Evolutionary conservation across 306 rosid genomes (phyloP), one percentile per base, ranked within the genome.

Genomic region (Castanea crenata): DNA sequence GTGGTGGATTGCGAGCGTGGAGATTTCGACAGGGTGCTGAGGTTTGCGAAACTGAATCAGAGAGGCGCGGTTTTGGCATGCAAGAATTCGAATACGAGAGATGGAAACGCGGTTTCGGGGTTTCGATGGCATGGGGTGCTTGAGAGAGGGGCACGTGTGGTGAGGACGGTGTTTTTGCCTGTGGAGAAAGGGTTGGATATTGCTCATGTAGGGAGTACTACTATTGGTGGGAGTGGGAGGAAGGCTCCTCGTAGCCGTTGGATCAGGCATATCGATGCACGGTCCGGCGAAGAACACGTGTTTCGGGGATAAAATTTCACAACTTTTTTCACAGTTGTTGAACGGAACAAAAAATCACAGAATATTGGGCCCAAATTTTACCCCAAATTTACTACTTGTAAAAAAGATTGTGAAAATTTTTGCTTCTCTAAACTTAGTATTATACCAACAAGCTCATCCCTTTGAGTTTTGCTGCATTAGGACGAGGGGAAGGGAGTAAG

Each of bases 141-240:
- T 10, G 85, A 83, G 59, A 87, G 76, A 5, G 98, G 96, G 61
- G 87, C 93, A 67, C 91, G 96, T 35, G 88, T 94, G 19, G 96
- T 94, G 10, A 87, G 97, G 79, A 62, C 97, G 0, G 93, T 89
- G 73, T 87, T 89, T 56, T 86, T 92, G 44, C 98, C 98, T 3
- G 93, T 94, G 31, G 97, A 96, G 2, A 86, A 74, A 34, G 98
- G 98, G 11, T 86, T 94, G 86, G 97, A 92, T 81, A 92, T 94
- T 63, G 98, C 97, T 67, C 87, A 94, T 82, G 86, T 94, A 54
- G 98, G 97, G 13, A 85, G 94, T 69, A 73, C 16, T 14, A 73
- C 72, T 18, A 55, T 58, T 25, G 82, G 71, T 2, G 76, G 55
- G 3, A 76, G 6, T 27, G 1, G 76, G 1, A 59, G 72, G 71